Conservation (phyloP, 2,329 filamentous ascomycete genomes). For the Leptographium procerum region DNA sequence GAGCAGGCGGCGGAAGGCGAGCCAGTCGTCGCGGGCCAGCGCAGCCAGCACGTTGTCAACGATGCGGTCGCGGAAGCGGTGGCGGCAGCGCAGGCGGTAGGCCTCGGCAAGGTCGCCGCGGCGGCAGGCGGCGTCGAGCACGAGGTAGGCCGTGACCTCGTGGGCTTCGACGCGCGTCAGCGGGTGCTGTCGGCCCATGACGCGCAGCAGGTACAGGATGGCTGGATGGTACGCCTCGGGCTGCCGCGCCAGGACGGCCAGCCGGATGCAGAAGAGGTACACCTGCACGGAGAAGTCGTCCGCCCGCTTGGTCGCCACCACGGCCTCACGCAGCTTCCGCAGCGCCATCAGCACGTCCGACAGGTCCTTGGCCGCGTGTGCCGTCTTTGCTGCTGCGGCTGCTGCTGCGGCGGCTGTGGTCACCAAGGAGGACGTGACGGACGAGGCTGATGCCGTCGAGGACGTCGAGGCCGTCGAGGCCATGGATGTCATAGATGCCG, state of each 20-base stretch:
- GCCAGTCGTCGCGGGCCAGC: conserved; percentile 72
- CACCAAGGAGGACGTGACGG: neutral
- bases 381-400: conserved; percentile 2
- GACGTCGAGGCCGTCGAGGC: neutral
- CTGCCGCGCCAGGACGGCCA: conserved; percentile 69
- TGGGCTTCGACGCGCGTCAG: conserved; percentile 62
- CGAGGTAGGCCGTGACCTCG: conserved; percentile 69
- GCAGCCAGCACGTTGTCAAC: conserved; percentile 59
- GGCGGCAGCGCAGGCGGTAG: conserved; percentile 51
- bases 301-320: conserved; percentile 63
- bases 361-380: conserved; percentile 42
- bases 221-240: conserved; percentile 86
- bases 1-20: conserved; percentile 62
- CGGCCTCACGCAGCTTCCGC: conserved; percentile 82
- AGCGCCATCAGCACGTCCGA: conserved; percentile 70
- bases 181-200: conserved; percentile 56
- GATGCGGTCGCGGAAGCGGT: conserved; percentile 52
- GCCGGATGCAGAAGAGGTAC: conserved; percentile 83
- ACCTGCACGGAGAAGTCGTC: conserved; percentile 79
- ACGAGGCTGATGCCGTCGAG: conserved; percentile 11
- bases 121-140: conserved; percentile 82
- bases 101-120: conserved; percentile 65
- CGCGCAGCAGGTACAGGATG: conserved; percentile 63
- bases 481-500: neutral
- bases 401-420: too few relatives aligned